Conservation (phyloP, 1,139 yeast genomes). For the Hanseniaspora sp. region DNA sequence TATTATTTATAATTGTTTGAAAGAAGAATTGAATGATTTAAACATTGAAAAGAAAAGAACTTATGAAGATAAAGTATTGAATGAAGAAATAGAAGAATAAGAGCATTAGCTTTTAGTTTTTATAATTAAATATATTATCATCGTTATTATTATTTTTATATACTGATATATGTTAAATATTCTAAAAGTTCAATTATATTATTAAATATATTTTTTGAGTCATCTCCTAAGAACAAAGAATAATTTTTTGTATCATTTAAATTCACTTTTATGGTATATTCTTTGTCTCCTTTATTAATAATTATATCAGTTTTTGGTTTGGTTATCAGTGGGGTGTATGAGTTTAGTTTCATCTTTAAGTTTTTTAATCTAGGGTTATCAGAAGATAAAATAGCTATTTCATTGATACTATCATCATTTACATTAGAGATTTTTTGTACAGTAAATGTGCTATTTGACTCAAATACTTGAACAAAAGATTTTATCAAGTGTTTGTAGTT, state of each 20-base stretch:
- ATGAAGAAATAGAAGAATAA: slow-evolving; percentile 4
- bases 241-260: background rate
- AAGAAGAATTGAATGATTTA: slow-evolving; percentile 42
- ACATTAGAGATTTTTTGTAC: background rate
- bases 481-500: slow-evolving; percentile 7
- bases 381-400: background rate
- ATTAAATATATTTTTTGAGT: background rate
- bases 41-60: slow-evolving; percentile 17
- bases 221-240: background rate
- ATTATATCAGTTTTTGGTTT: background rate
- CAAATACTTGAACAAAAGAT: background rate
- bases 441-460: background rate
- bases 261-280: background rate
- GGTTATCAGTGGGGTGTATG: background rate
- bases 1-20: slow-evolving; percentile 48
- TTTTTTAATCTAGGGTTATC: background rate
- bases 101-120: background rate
- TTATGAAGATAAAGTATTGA: slow-evolving; percentile 17
- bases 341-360: background rate
- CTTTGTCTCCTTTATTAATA: background rate
- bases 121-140: background rate
- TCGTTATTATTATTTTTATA: background rate
- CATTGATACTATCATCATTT: background rate
- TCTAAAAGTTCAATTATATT: slow-evolving; percentile 7
- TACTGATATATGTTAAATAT: slow-evolving; percentile 1